These are phyloP conservation scores for Colletotrichum magnum DNA, from an alignment of 2,329 filamentous ascomycete genomes.

Conservation along the genomic window DNA sequence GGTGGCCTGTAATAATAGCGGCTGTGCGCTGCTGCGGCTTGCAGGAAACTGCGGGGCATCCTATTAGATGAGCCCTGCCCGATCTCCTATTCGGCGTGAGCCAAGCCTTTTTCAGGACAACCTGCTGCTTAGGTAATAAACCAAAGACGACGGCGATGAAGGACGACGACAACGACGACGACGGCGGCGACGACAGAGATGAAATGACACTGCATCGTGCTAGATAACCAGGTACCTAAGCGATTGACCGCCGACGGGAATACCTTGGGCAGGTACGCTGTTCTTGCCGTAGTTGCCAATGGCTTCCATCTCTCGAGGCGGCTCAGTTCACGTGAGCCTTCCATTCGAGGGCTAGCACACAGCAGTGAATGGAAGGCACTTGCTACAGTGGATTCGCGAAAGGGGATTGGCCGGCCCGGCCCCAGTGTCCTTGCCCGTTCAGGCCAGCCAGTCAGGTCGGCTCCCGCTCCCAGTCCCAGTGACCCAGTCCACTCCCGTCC, in stretches of 20 bases:
- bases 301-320: background rate
- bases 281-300: too few species aligned
- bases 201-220: too few species aligned
- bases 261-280: too few species aligned
- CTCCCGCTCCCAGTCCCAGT: conserved; percentile 32
- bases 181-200: too few species aligned
- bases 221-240: too few species aligned
- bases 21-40: conserved; percentile 29
- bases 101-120: too few species aligned
- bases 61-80: too few species aligned
- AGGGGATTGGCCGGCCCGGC: conserved; percentile 35
- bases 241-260: too few species aligned
- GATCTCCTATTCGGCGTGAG: too few species aligned
- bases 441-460: conserved; percentile 34
- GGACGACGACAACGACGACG: too few species aligned
- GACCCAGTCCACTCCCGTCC: conserved; percentile 9
- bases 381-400: conserved; percentile 35
- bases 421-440: conserved; percentile 30
- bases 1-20: conserved; percentile 21
- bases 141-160: too few species aligned
- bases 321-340: conserved; percentile 36
- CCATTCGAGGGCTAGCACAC: conserved; percentile 40
- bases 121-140: background rate
- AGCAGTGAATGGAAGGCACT: conserved; percentile 15
- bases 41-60: background rate